Percentiles rank a stretch among this genome's conserved stretches.
Conservation (phyloP, 78 protist species). For the slime mould (Dictyostelium discoideum) region DNA sequence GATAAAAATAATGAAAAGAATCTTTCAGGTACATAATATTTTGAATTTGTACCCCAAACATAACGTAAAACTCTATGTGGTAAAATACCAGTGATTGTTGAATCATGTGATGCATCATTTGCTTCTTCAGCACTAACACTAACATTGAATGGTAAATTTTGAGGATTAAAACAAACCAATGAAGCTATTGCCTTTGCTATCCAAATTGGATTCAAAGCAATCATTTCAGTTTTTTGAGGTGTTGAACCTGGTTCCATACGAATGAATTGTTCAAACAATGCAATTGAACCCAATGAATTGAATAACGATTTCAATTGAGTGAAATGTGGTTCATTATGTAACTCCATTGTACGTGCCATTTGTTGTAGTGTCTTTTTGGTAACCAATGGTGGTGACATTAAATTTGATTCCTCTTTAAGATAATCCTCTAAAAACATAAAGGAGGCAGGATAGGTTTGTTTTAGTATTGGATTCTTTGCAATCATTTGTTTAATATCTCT, state of each 20-base stretch:
- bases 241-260: conserved; percentile 59
- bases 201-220: conserved; percentile 62
- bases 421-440: conserved; percentile 75
- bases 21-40: conserved; percentile 60
- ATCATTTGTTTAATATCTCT: conserved; percentile 36
- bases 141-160: conserved; percentile 3
- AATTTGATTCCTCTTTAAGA: conserved; percentile 38
- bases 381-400: conserved; percentile 69
- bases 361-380: conserved; percentile 28
- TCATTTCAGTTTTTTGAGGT: conserved; percentile 58
- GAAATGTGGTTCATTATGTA: conserved; percentile 72
- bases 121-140: background rate
- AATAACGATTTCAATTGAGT: conserved; percentile 64
- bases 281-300: conserved; percentile 53
- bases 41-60: conserved; percentile 60
- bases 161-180: conserved; percentile 28
- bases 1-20: conserved; percentile 65
- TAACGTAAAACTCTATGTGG: conserved; percentile 49
- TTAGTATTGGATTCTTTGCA: conserved; percentile 49
- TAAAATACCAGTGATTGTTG: conserved; percentile 9
- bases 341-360: conserved; percentile 70
- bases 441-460: conserved; percentile 53
- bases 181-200: conserved; percentile 47
- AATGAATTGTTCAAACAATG: conserved; percentile 59
- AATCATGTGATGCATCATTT: background rate